These are phyloP conservation scores for Fragaria vesca DNA, from an alignment of 306 rosid species.

Conservation along the genomic window DNA sequence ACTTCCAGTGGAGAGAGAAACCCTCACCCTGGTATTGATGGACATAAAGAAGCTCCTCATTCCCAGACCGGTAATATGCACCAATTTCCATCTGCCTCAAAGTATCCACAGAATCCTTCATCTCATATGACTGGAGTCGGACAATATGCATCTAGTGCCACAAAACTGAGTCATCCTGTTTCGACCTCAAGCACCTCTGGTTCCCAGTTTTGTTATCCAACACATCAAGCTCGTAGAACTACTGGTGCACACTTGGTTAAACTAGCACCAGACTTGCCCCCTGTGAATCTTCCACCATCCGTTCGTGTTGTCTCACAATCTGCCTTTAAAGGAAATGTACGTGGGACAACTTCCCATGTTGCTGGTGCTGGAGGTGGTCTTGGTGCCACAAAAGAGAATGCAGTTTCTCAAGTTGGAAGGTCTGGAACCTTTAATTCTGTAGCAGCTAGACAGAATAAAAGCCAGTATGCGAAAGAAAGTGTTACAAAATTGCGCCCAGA, in stretches of 20 bases:
- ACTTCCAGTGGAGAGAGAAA: conserved; percentile 49
- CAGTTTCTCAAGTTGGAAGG: conserved; percentile 40
- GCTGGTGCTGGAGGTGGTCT: conserved; percentile 44
- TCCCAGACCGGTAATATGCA: conserved; percentile 39
- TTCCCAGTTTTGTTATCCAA: conserved; percentile 47
- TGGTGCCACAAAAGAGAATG: conserved; percentile 38
- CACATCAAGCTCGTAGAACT: conserved; percentile 53
- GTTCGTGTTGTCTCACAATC: conserved; percentile 84
- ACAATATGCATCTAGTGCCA: conserved; percentile 37
- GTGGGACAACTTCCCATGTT: conserved; percentile 44
- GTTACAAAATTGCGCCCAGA: conserved; percentile 32
- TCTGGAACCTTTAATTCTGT: conserved; percentile 22
- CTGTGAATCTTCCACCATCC: conserved; percentile 91
- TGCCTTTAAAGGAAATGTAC: conserved; percentile 54
- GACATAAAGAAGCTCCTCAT: conserved; percentile 41
- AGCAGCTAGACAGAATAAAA: conserved; percentile 29
- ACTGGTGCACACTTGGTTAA: conserved; percentile 58
- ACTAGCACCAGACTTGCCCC: conserved; percentile 89
- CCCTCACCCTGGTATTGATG: conserved; percentile 37
- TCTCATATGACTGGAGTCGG: conserved; percentile 38
- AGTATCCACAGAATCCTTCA: conserved; percentile 43
- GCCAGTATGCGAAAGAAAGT: conserved; percentile 25
- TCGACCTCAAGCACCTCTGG: conserved; percentile 31
- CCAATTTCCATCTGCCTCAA: conserved; percentile 37
- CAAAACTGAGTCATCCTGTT: conserved; percentile 38